phyloP scores from a whole-genome alignment of 208 protist genomes.

The Leishmania gerbilli region DNA sequence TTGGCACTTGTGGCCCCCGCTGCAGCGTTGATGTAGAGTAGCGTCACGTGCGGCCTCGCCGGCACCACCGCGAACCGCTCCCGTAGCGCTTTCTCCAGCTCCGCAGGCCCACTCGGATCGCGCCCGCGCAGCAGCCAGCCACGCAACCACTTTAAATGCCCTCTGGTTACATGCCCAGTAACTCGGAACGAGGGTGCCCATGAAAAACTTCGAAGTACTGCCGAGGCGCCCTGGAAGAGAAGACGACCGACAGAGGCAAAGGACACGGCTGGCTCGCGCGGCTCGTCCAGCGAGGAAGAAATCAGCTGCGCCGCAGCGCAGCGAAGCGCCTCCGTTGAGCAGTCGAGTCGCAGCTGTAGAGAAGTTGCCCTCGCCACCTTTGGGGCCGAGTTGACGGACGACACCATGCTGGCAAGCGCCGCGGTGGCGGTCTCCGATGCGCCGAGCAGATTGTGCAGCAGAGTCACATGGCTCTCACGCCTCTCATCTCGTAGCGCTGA shows the following conservation, averaged over 20 bases:
- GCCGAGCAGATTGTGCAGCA: conserved; percentile 28
- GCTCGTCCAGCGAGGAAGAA: not conserved
- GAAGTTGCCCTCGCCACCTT: not conserved
- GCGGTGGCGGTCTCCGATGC: not conserved
- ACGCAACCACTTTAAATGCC: conserved; percentile 72
- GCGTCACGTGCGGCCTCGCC: conserved; percentile 59
- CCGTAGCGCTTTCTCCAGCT: conserved; percentile 27
- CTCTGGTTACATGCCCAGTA: conserved; percentile 31
- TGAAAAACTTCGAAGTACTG: conserved; percentile 6
- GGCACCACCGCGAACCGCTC: conserved; percentile 55
- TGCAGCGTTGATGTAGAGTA: conserved; percentile 35
- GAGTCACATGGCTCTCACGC: not conserved
- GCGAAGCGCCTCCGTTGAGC: conserved; percentile 10
- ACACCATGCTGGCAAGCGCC: not conserved
- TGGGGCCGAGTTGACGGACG: not conserved
- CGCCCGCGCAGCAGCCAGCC: conserved; percentile 66
- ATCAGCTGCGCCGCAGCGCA: conserved; percentile 15
- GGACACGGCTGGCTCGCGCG: not conserved
- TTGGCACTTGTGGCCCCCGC: not conserved
- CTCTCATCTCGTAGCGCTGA: conserved; percentile 3
- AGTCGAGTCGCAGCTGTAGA: conserved; percentile 20
- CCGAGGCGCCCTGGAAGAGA: conserved; percentile 1
- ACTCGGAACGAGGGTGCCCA: not conserved
- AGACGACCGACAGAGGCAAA: conserved; percentile 1
- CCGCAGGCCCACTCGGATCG: conserved; percentile 5